Evolutionary conservation across 208 protist genomes (phyloP).

Genomic region (Trypanosoma scelopori): DNA sequence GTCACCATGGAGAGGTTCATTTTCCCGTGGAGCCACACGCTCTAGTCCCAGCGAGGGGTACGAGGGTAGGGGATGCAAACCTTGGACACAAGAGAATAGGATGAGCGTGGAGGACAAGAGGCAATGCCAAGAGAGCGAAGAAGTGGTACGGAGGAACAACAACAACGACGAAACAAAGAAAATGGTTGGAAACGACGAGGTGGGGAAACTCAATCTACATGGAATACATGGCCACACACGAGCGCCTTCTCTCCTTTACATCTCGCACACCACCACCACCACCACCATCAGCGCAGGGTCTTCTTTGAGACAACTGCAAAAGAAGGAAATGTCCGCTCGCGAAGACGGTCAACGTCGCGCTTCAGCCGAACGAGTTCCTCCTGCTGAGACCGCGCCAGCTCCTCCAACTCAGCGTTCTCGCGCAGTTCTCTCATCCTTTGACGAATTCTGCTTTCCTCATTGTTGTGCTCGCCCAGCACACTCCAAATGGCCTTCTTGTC

Average conservation of each 20-base stretch:
- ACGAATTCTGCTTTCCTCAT: constrained; percentile 33
- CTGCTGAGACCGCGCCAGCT: constrained; percentile 83
- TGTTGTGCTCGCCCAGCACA: constrained; percentile 63
- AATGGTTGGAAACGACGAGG: not conserved
- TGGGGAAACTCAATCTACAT: constrained; percentile 2
- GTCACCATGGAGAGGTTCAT: constrained; percentile 30
- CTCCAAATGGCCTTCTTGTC: constrained; percentile 58
- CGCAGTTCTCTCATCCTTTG: constrained; percentile 71
- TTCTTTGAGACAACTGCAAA: constrained; percentile 91
- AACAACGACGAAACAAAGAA: constrained; percentile 12
- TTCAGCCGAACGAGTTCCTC: constrained; percentile 85
- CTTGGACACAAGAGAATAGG: constrained; percentile 9
- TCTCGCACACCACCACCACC: constrained; percentile 21
- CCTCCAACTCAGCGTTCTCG: constrained; percentile 79
- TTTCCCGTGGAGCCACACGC: not conserved
- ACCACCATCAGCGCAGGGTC: constrained; percentile 35
- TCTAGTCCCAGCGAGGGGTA: constrained; percentile 4
- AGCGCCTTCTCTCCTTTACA: constrained; percentile 7
- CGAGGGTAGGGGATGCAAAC: too few relatives aligned
- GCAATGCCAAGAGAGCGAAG: constrained; percentile 1
- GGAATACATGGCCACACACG: not conserved
- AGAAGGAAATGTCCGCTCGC: constrained; percentile 87
- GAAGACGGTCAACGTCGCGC: constrained; percentile 81
- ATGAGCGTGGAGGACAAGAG: constrained; percentile 7
- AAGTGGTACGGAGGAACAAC: too few relatives aligned